Evolutionary conservation across 345 rosid species (phyloP).

Genomic region (Eucalyptus shirleyi): DNA sequence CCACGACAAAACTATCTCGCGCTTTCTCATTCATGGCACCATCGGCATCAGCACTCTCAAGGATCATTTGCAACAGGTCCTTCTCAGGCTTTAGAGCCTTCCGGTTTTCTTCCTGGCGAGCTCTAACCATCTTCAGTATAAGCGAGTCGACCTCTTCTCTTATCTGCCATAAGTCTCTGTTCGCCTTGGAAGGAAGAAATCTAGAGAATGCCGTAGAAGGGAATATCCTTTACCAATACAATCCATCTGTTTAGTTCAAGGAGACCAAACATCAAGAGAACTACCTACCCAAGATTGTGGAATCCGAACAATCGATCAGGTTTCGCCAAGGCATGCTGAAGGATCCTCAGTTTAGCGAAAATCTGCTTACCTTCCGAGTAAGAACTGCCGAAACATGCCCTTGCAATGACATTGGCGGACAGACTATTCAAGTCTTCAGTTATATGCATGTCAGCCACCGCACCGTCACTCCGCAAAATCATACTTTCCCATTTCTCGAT

Average conservation of each 20-base stretch:
- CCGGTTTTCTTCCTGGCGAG: not conserved
- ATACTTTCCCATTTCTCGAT: not conserved
- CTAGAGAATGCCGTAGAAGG: not conserved
- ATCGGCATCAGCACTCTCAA: not conserved
- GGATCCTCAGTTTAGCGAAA: not conserved
- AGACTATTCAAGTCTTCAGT: conserved; percentile 5
- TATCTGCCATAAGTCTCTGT: conserved; percentile 1
- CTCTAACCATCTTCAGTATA: conserved; percentile 3
- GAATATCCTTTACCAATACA: not conserved
- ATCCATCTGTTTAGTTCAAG: not conserved
- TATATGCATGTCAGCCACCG: conserved; percentile 1
- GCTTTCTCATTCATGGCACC: not conserved
- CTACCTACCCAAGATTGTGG: not conserved
- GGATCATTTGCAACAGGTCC: conserved; percentile 9
- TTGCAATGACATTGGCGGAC: conserved; percentile 8
- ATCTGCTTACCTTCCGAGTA: conserved; percentile 5
- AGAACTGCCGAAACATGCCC: conserved; percentile 17
- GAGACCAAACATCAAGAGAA: not conserved
- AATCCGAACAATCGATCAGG: conserved; percentile 3
- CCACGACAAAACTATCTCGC: not conserved
- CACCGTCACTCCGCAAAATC: not conserved
- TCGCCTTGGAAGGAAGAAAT: not conserved
- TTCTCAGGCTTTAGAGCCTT: not conserved
- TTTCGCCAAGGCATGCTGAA: conserved; percentile 5
- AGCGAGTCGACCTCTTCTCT: not conserved